Percentiles rank a stretch among this genome's conserved stretches.
Evolutionary conservation across 2,329 filamentous ascomycete species (phyloP).

Genomic region (Colletotrichum incanum): DNA sequence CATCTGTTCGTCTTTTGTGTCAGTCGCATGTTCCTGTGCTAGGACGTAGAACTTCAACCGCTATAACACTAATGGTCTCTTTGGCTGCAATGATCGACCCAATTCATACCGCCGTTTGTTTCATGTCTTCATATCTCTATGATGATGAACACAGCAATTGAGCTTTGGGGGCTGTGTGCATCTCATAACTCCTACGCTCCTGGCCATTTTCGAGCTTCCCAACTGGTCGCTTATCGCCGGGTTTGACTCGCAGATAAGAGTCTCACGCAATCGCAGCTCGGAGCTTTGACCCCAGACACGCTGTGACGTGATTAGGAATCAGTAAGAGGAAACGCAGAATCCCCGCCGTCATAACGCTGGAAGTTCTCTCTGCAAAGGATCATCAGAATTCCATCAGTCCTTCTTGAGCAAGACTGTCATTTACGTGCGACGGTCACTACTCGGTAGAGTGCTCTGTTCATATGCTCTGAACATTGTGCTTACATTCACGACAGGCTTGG

Average conservation of each 20-base stretch:
- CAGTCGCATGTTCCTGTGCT: neutral
- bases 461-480: neutral
- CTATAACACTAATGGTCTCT: constrained; percentile 81
- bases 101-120: neutral
- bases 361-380: neutral
- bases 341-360: neutral
- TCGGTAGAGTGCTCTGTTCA: neutral
- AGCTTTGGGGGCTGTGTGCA: neutral
- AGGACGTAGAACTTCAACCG: constrained; percentile 76
- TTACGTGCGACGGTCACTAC: neutral
- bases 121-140: neutral
- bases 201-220: constrained; percentile 86
- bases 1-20: neutral
- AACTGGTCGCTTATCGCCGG: constrained; percentile 24
- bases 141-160: constrained; percentile 68
- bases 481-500: too few species aligned
- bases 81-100: constrained; percentile 73
- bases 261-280: constrained; percentile 23
- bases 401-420: neutral
- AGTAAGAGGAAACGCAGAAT: neutral
- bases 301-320: constrained; percentile 30
- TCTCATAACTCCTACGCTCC: constrained; percentile 78
- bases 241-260: constrained; percentile 32
- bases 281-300: constrained; percentile 35
- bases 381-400: neutral